phyloP scores from a whole-genome alignment of 2,329 filamentous ascomycete genomes.

The Aspergillus sclerotialis region DNA sequence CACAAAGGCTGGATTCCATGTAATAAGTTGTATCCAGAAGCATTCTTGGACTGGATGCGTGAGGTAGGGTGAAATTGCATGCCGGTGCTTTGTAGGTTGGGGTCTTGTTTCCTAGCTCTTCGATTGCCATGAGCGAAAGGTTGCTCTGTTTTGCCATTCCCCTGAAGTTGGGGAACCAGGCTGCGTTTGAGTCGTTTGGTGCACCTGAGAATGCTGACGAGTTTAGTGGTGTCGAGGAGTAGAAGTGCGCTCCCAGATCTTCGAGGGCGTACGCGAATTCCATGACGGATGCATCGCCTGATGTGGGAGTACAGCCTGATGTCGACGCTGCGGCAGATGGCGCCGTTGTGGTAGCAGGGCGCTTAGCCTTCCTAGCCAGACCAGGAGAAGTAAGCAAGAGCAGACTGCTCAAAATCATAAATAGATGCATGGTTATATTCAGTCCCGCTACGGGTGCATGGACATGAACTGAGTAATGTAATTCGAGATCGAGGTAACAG shows the following conservation, averaged over 20 bases:
- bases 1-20: conserved; percentile 14
- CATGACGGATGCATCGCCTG: conserved; percentile 14
- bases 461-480: background rate
- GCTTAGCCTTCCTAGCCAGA: background rate
- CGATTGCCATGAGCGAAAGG: conserved; percentile 17
- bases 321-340: background rate
- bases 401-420: background rate
- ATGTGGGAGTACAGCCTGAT: conserved; percentile 12
- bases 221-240: conserved; percentile 14
- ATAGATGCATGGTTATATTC: background rate
- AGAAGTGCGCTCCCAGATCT: conserved; percentile 17
- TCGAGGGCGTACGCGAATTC: conserved; percentile 18
- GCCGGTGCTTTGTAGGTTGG: conserved; percentile 12
- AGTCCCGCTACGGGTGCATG: background rate
- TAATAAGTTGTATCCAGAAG: conserved; percentile 14
- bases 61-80: conserved; percentile 18
- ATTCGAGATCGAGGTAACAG: background rate
- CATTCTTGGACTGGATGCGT: conserved; percentile 7
- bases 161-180: conserved; percentile 15
- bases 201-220: conserved; percentile 14
- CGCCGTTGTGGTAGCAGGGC: background rate
- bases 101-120: conserved; percentile 10
- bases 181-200: conserved; percentile 12
- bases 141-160: conserved; percentile 19
- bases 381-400: background rate